phyloP scores from a whole-genome alignment of 345 rosid species.

The Schrenkiella parvula region DNA sequence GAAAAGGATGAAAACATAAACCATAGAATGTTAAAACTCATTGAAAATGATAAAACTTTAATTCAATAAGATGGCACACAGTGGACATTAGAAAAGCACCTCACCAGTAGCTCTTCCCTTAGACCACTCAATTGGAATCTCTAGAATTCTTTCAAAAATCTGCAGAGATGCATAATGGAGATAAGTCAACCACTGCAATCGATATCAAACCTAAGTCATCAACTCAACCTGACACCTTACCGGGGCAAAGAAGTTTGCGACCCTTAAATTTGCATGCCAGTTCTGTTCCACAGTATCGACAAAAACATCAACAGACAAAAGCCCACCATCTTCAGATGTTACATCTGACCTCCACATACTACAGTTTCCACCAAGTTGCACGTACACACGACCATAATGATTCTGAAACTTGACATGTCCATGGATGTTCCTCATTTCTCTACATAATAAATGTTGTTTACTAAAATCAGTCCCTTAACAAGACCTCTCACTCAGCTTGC shows the following conservation, averaged over 20 bases:
- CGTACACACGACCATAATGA: slow-evolving; percentile 71
- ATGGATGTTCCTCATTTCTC: slow-evolving; percentile 79
- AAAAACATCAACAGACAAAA: slow-evolving; percentile 86
- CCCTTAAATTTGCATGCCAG: slow-evolving; percentile 89
- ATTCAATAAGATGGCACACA: slow-evolving; percentile 3
- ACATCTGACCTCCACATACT: slow-evolving; percentile 80
- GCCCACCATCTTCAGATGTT: slow-evolving; percentile 84
- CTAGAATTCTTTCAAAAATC: slow-evolving; percentile 92
- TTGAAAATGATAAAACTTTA: neutral
- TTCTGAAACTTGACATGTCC: slow-evolving; percentile 91
- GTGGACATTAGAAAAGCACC: slow-evolving; percentile 80
- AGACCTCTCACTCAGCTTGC: neutral
- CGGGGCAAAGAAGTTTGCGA: slow-evolving; percentile 86
- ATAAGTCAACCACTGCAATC: slow-evolving; percentile 12
- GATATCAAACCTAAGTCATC: neutral
- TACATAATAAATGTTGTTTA: slow-evolving; percentile 34
- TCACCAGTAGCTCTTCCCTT: slow-evolving; percentile 99
- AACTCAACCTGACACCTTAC: slow-evolving; percentile 41
- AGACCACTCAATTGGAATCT: slow-evolving; percentile 81
- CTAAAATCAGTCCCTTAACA: slow-evolving; percentile 23
- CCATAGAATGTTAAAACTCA: neutral
- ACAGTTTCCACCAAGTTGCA: slow-evolving; percentile 85
- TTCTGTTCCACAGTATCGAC: slow-evolving; percentile 77
- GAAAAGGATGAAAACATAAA: neutral
- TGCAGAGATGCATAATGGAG: slow-evolving; percentile 35